phyloP scores from a whole-genome alignment of 1,139 yeast species.

The Candida albicans region DNA sequence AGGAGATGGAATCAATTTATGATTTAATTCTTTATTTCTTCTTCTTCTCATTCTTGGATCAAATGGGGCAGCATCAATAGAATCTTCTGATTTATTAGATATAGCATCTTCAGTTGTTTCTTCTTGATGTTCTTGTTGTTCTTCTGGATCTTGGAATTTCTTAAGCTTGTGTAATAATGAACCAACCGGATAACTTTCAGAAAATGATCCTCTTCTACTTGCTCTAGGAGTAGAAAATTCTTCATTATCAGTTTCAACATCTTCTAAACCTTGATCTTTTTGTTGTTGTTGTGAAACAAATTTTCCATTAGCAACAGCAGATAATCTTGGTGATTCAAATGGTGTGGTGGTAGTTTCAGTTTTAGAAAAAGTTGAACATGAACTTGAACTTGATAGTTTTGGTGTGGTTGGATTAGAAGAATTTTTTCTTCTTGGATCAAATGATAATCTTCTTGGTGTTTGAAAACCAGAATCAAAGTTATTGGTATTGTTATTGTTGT shows the following conservation, averaged over 20 bases:
- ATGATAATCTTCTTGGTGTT: conserved; percentile 10
- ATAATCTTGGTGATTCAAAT: conserved; percentile 1
- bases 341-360: background rate
- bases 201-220: conserved; percentile 13
- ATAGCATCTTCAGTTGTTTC: conserved; percentile 5
- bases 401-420: background rate
- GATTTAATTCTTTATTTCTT: conserved; percentile 2
- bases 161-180: conserved; percentile 12
- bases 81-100: conserved; percentile 8
- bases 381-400: conserved; percentile 1
- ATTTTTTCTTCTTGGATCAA: conserved; percentile 20
- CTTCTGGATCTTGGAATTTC: conserved; percentile 1
- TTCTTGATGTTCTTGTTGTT: conserved; percentile 5
- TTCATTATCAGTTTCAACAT: conserved; percentile 8
- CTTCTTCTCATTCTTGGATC: conserved; percentile 13
- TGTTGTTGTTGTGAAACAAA: background rate
- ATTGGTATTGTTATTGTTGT: too few species aligned
- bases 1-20: conserved; percentile 12
- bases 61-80: conserved; percentile 10
- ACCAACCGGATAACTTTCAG: conserved; percentile 10
- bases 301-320: conserved; percentile 1
- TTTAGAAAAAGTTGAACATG: conserved; percentile 3
- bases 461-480: background rate
- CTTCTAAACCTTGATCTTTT: too few species aligned
- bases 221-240: conserved; percentile 11